Conservation (phyloP, 2,329 filamentous ascomycete genomes). For the Fusarium coicis region DNA sequence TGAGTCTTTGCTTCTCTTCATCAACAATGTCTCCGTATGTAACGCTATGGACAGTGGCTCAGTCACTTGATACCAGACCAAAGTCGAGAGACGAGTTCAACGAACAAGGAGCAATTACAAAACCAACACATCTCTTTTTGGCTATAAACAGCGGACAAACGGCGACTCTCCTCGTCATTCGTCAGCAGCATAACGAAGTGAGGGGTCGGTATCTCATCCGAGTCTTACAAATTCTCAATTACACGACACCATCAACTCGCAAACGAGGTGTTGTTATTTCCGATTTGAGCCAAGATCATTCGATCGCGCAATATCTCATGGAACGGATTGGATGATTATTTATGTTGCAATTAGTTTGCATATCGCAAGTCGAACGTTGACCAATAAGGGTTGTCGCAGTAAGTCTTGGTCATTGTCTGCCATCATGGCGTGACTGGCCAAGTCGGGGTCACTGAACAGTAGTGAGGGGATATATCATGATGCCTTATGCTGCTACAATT, state of each 20-base stretch:
- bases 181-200: not conserved
- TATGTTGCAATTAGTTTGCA: conserved; percentile 30
- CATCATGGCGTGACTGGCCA: conserved; percentile 19
- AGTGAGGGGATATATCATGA: conserved; percentile 18
- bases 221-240: conserved; percentile 11
- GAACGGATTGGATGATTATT: not conserved
- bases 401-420: conserved; percentile 1
- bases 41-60: accelerated
- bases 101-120: not conserved
- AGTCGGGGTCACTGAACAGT: not conserved
- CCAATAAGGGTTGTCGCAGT: conserved; percentile 1
- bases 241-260: conserved; percentile 3
- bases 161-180: not conserved
- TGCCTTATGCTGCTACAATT: accelerated
- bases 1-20: too few relatives aligned
- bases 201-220: not conserved
- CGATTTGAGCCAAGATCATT: not conserved
- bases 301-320: not conserved
- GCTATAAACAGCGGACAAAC: not conserved
- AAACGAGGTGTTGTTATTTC: not conserved
- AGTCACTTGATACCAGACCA: accelerated
- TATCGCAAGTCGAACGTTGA: not conserved
- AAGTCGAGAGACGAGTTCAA: too few relatives aligned
- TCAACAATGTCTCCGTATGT: too few relatives aligned
- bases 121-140: not conserved